A percentile compares a stretch with the other conserved stretches of the same genome.
These are phyloP conservation scores for Wickerhamiella hasegawae DNA, from an alignment of 805 yeast genomes.

Conservation along the genomic window DNA sequence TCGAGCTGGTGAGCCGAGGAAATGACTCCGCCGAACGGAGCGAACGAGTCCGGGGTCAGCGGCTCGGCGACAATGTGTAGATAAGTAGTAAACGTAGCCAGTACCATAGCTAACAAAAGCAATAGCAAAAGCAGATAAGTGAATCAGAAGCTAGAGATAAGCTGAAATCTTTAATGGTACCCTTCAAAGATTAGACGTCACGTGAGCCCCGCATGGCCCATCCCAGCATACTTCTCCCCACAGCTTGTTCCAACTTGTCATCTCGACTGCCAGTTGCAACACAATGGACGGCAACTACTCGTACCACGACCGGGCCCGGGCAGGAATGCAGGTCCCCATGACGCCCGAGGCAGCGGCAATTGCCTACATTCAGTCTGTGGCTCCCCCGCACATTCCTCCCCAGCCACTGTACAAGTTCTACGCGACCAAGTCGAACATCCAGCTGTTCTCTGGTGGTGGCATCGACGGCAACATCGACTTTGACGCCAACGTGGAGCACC, in stretches of 20 bases:
- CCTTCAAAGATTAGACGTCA: no score
- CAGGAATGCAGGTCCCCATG: neutral
- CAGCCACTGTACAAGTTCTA: slow-evolving; percentile 10
- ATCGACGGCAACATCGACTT: slow-evolving; percentile 11
- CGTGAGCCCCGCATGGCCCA: no score
- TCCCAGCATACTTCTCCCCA: no score
- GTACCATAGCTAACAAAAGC: slow-evolving; percentile 7
- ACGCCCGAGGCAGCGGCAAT: slow-evolving; percentile 9
- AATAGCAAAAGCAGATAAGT: no score
- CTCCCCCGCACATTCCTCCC: slow-evolving; percentile 11
- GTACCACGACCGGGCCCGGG: no score
- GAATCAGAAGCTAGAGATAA: no score
- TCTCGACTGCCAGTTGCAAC: no score
- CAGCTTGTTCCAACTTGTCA: no score
- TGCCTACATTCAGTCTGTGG: slow-evolving; percentile 12
- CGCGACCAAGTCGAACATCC: slow-evolving; percentile 10
- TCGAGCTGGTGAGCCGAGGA: slow-evolving; percentile 61
- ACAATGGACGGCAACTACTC: no score
- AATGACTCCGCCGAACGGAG: slow-evolving; percentile 57
- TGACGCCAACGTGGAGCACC: slow-evolving; percentile 2
- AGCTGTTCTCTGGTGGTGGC: slow-evolving; percentile 15
- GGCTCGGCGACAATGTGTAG: slow-evolving; percentile 30
- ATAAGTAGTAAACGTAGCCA: slow-evolving; percentile 9
- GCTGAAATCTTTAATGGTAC: no score
- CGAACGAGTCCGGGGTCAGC: slow-evolving; percentile 51